Evolutionary conservation across 2,329 filamentous ascomycete species (phyloP).

Genomic region (Nectriaceae sp.): DNA sequence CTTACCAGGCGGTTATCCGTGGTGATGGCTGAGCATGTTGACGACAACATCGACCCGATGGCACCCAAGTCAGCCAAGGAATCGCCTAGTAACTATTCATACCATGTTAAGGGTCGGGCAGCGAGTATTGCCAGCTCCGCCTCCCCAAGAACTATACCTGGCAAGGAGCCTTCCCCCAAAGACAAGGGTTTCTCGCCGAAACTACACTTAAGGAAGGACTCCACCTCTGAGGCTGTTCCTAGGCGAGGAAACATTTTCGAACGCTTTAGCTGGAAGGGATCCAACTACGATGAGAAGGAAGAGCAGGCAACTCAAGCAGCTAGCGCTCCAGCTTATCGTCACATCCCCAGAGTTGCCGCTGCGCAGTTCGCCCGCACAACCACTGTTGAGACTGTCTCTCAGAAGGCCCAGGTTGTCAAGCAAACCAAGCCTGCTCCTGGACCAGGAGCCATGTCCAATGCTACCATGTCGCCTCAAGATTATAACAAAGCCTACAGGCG

Average conservation of each 20-base stretch:
- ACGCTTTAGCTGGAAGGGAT: constrained; percentile 25
- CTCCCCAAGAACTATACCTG: constrained; percentile 3
- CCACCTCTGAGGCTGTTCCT: constrained; percentile 8
- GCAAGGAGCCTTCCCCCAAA: constrained; percentile 8
- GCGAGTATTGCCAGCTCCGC: not conserved
- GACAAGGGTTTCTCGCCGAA: constrained; percentile 5
- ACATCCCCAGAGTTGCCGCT: constrained; percentile 57
- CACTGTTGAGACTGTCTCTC: constrained; percentile 40
- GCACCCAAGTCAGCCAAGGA: constrained; percentile 12
- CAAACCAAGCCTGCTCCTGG: constrained; percentile 38
- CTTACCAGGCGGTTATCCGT: constrained; percentile 52
- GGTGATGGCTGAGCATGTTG: constrained; percentile 54
- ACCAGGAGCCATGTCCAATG: constrained; percentile 19
- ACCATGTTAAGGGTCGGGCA: not conserved
- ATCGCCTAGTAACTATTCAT: constrained; percentile 1
- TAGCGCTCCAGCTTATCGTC: constrained; percentile 39
- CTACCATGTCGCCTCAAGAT: constrained; percentile 35
- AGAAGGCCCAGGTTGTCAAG: constrained; percentile 42
- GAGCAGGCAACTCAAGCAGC: constrained; percentile 11
- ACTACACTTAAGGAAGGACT: constrained; percentile 2
- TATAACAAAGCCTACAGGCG: constrained; percentile 39
- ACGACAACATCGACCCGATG: constrained; percentile 20
- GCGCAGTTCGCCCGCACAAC: constrained; percentile 57
- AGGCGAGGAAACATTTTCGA: constrained; percentile 25
- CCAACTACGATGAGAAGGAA: constrained; percentile 24